Evolutionary conservation across 2,329 filamentous ascomycete genomes (phyloP).

Genomic region (Phaeosphaeria sp.): DNA sequence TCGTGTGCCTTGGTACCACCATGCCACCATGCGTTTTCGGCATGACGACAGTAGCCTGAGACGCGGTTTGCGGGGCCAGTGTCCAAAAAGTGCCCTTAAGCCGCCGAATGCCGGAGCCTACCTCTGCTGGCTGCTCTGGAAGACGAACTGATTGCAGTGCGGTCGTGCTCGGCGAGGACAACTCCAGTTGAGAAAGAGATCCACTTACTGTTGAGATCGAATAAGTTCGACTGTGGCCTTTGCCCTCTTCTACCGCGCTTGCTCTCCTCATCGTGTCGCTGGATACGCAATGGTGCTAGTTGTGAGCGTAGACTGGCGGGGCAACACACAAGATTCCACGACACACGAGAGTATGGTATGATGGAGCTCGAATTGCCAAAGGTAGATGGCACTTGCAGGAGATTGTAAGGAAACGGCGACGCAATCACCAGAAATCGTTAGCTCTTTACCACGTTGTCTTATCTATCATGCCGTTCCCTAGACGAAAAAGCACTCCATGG

Average conservation of each 20-base stretch:
- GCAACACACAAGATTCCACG: too few relatives aligned
- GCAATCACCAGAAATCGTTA: constrained; percentile 12
- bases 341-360: too few relatives aligned
- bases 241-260: constrained; percentile 7
- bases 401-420: constrained; percentile 9
- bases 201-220: constrained; percentile 47
- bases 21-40: constrained; percentile 8
- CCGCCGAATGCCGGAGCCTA: constrained; percentile 38
- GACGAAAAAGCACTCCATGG: constrained; percentile 12
- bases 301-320: constrained; percentile 12
- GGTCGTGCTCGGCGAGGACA: constrained; percentile 24
- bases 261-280: constrained; percentile 1
- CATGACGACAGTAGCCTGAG: constrained; percentile 31
- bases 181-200: constrained; percentile 11
- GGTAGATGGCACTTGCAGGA: constrained; percentile 1
- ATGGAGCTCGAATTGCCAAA: not conserved
- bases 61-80: constrained; percentile 17
- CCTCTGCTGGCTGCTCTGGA: constrained; percentile 19
- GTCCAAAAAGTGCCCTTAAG: constrained; percentile 11
- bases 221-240: constrained; percentile 44
- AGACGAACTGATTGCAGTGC: constrained; percentile 10
- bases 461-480: too few relatives aligned
- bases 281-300: constrained; percentile 7
- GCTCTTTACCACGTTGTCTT: constrained; percentile 11
- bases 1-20: constrained; percentile 35